phyloP scores from a whole-genome alignment of 495 filamentous ascomycete genomes.

The Penicillium flavigenum region DNA sequence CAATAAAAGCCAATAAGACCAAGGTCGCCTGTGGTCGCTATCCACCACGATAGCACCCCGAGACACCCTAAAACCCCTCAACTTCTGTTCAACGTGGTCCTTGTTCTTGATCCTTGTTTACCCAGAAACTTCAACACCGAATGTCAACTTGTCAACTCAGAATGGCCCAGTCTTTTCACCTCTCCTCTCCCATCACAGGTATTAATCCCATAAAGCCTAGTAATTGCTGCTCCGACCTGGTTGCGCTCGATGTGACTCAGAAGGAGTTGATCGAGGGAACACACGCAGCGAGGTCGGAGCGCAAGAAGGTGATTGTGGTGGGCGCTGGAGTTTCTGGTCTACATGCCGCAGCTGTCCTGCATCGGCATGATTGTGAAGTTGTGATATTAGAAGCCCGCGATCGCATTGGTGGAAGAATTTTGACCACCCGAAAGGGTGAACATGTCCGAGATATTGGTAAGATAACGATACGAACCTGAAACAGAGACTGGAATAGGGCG shows the following conservation, averaged over 20 bases:
- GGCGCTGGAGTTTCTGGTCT: slow-evolving; percentile 28
- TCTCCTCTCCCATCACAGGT: slow-evolving; percentile 16
- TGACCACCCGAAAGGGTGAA: slow-evolving; percentile 23
- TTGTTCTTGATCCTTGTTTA: background rate
- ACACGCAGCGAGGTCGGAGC: slow-evolving; percentile 25
- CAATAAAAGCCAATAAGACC: background rate
- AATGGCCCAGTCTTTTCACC: slow-evolving; percentile 26
- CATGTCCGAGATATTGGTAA: slow-evolving; percentile 26
- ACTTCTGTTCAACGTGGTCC: background rate
- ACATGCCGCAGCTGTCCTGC: slow-evolving; percentile 22
- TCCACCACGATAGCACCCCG: background rate
- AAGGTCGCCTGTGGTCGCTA: background rate
- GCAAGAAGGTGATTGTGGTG: slow-evolving; percentile 29
- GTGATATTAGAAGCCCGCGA: slow-evolving; percentile 30
- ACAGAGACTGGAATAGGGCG: background rate
- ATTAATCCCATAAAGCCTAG: slow-evolving; percentile 22
- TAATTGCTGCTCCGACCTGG: slow-evolving; percentile 30
- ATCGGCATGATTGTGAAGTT: slow-evolving; percentile 22
- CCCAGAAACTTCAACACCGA: background rate
- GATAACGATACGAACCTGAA: slow-evolving; percentile 4
- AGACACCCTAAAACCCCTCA: background rate
- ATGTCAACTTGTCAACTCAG: slow-evolving; percentile 31
- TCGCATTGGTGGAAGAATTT: slow-evolving; percentile 28
- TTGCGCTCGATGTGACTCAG: slow-evolving; percentile 20
- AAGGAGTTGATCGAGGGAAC: slow-evolving; percentile 19